Base-by-base conservation (phyloP, 441 rosid species). In the Euphorbia corollata region DNA sequence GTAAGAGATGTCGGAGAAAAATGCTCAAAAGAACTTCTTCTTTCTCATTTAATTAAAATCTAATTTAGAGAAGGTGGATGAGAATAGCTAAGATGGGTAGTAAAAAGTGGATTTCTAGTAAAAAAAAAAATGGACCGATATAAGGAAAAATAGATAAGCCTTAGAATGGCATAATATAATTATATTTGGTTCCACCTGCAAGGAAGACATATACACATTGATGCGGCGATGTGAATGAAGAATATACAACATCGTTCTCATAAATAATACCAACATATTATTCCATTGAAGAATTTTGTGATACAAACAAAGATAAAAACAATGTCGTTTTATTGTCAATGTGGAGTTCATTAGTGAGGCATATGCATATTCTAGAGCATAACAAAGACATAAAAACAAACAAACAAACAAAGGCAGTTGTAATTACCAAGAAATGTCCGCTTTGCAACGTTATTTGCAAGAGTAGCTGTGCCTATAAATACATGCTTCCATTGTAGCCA, bases 361-460 rank as follows among this genome's bases (percentile, higher is more conserved):
- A 34, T 15, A 18, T 51, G 67, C 45, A 63, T 70, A 55, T 55
- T 19, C 32, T 23, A 18, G 57, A 67, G 54, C 16, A 11, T 30
- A 18, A 11, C 73, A 62, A 70, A 61, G 34, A 43, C 12, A 4
- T 36, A 36, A 2, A 36, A 36, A 36, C 41, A 36, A 19, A 15
- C 2, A 36, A 36, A 36, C 41, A 36, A 19, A 15, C 2, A 64
- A 9, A 12, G 68, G 58, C 38, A 41, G 71, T 74, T 75, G 69
- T 73, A 20, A 70, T 12, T 38, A 47, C 72, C 32, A 65, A 69
- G 75, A 58, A 61, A 72, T 68, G 45, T 78, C 61, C 65, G 27
- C 51, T 53, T 56, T 43, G 5, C 15, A 50, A 0, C 67, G 85
- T 69, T 65, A 38, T 7, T 34, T 27, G 1, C 78, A 12, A 75